These are phyloP conservation scores for Testicularia cyperi DNA, from an alignment of 1,284 basidiomycete species.

Conservation along the genomic window DNA sequence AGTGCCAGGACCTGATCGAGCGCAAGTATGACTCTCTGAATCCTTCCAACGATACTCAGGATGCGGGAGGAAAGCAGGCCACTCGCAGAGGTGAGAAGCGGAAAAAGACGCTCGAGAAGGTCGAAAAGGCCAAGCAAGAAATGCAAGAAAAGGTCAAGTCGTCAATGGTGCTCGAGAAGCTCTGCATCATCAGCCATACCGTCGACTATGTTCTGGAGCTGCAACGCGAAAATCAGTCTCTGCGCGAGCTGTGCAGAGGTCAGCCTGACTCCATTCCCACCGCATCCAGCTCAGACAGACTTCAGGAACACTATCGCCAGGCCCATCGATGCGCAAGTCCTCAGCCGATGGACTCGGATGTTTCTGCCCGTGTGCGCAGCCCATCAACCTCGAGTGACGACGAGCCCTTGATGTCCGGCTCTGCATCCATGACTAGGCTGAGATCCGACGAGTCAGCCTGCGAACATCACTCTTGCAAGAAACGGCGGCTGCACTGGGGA, in stretches of 20 bases:
- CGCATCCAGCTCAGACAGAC: conserved; percentile 4
- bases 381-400: conserved; percentile 1
- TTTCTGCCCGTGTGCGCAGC: too few relatives aligned
- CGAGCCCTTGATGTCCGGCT: background rate
- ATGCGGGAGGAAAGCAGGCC: background rate
- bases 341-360: too few relatives aligned
- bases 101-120: conserved; percentile 3
- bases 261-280: conserved; percentile 4
- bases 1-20: conserved; percentile 48
- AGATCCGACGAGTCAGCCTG: background rate
- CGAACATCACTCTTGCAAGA: conserved; percentile 1
- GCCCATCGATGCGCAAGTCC: conserved; percentile 2
- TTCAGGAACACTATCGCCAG: conserved; percentile 21
- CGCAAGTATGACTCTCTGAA: conserved; percentile 11
- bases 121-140: conserved; percentile 16
- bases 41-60: background rate
- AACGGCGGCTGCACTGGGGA: conserved; percentile 41
- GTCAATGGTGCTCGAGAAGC: conserved; percentile 55
- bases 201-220: conserved; percentile 42
- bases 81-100: conserved; percentile 14
- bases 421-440: conserved; percentile 2
- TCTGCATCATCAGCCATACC: conserved; percentile 56
- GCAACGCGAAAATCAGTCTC: conserved; percentile 26
- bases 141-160: conserved; percentile 28
- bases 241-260: conserved; percentile 26